Base-by-base conservation (phyloP, 768 basidiomycete genomes). In the Hortiboletus flavorubellus region DNA sequence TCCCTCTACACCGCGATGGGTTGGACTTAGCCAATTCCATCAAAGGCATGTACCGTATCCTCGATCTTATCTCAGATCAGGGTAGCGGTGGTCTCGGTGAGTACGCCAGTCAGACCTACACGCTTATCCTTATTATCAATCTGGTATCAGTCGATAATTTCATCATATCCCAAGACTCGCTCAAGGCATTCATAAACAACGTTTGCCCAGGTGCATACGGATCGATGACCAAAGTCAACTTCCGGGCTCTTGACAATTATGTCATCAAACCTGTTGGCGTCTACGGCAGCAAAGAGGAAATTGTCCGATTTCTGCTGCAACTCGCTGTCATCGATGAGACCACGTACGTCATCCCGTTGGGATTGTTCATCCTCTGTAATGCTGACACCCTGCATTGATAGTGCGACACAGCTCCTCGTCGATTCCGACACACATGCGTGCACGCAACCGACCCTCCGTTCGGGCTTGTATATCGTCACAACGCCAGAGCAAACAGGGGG, bases 191-290 rank as follows among this genome's bases (percentile, higher is more conserved):
- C 48, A 75, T 82, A 60, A 80, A 84, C 47, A 63, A 62, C 15
- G 46, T 84, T 8, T 72, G 61, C 39, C 81, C 83, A 0, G 77
- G 80, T 2, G 77, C 85, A 5, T 85, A 83, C 59, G 56, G 60
- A 1, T 80, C 81, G 0, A 69, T 84, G 47, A 83, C 80, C 2
- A 80, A 75, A 56, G 79, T 86, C 54, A 75, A 85, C 57, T 86
- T 86, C 65, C 74, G 74, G 42, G 64, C 68, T 1, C 69, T 86
- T 8, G 85, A 86, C 61, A 56, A 71, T 4, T 62, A 73, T 15
- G 49, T 59, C 4, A 62, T 86, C 54, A 76, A 78, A 54, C 82
- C 81, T 5, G 63, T 83, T 6, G 85, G 84, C 2, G 56, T 86
- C 2, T 86, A 86, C 56, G 84, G 84, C 0, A 80, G 77, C 58